Evolutionary conservation across 306 rosid genomes (phyloP), one percentile per base, ranked within the genome.

Genomic region (Herpetospermum pedunculosum): DNA sequence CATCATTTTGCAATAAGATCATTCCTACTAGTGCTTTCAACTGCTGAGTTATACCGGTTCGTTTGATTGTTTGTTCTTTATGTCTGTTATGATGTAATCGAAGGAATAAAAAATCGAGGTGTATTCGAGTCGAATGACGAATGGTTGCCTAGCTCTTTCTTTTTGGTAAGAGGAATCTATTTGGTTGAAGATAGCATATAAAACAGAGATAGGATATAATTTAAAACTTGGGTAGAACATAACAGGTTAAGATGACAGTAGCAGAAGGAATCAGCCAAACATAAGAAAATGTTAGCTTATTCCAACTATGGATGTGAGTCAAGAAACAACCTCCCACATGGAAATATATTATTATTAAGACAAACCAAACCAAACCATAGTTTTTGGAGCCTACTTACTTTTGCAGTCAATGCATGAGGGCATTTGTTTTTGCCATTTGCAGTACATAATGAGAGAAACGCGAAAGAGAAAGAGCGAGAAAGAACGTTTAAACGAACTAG

Each of bases 201-300:
- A 37, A 38, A 64, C 70, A 64, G 49, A 64, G 16, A 54, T 0
- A 34, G 38, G 37, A 59, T 59, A 4, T n/a, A 63, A 37, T 63
- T 35, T 19, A 37, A 35, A 38, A 19, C 16, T 64, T 62, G 9
- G 72, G 29, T 64, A 37, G 47, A 64, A 64, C 50, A 38, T 15
- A 19, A 11, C 10, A 64, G 10, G 30, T 64, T 5, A 38, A 35
- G 72, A 37, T 38, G 30, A 19, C 49, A 62, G 44, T 37, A 25
- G 30, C 12, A 64, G 28, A 62, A 62, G 35, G 70, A 62, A 62
- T 62, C 49, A 64, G 29, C 72, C 72, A 64, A 64, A 40, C 49
- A 64, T 64, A 38, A 38, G 30, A 40, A 64, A 64, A 19, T 21
- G 49, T 6, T 64, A 64, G 44, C 46, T 62, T n/a, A n/a, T n/a